Base-by-base conservation (phyloP, 225 moss, liverwort and hornwort genomes). In the Polytrichum commune region DNA sequence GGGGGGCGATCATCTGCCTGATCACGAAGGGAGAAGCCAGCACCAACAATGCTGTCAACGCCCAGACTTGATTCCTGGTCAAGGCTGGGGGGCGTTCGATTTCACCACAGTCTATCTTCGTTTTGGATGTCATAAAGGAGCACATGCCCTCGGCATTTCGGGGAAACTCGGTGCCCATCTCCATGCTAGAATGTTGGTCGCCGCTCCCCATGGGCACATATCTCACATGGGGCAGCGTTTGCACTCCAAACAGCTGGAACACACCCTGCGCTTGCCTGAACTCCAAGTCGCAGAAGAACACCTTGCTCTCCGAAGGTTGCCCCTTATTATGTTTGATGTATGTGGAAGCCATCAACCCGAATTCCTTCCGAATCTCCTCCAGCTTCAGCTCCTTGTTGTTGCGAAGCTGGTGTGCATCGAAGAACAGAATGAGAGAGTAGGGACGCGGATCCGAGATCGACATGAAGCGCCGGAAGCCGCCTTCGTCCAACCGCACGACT, bases 241-340 rank as follows among this genome's bases (percentile, higher is more conserved):
- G 83, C 71, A 96, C 93, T 19, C 85, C 85, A 27, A 96, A 96
- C n/a, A 84, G 81, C 30, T 77, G 76, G 71, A 96, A 96, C 67
- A 82, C 76, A 19, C 75, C 81, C 71, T 90, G 95, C 18, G 90
- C 75, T n/a, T 93, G 86, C 80, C 82, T 86, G 69, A 93, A 87
- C 81, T 93, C 95, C 66, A 96, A 67, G 20, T 96, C 88, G 19
- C 74, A 76, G 62, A 93, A 96, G 72, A 96, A 93, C 24, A 91
- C 78, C 65, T 90, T 88, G 19, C 71, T 68, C 18, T 75, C 87
- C 6, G 79, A 73, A 23, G 75, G 72, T 35, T 74, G 80, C 19
- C 77, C 72, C 8, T 80, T 72, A 25, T 86, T 88, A 61, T 89
- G 79, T 78, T 87, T 90, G 25, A 63, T 75, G 69, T 78, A 90